Base-by-base conservation (phyloP, 371 early-diverging fungal species). In the Saksenaea vasiformis region DNA sequence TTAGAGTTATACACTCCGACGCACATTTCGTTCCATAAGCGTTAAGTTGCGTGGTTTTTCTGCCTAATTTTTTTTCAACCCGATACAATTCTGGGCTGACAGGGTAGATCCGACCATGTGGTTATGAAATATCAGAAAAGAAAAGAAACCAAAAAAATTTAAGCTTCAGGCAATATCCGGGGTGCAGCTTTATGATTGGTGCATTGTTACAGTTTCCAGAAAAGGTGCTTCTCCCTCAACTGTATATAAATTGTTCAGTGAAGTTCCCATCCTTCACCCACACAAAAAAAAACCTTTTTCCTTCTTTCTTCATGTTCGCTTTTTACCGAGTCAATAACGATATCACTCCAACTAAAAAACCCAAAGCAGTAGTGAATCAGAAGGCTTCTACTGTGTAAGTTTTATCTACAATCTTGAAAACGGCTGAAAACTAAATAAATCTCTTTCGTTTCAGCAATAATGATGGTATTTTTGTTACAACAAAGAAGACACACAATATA, bases 381-480 rank as follows among this genome's bases (percentile, higher is more conserved):
- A 56, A 39, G 7, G 24, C 57, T 13, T 66, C 67, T 7, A 26
- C 56, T n/a, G 43, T 66, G 67, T 66, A 66, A 35, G 61, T 14
- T n/a, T 34, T 19, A 19, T 24, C 34, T n/a, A n/a, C n/a, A n/a
- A n/a, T n/a, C n/a, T n/a, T n/a, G n/a, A n/a, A n/a, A n/a, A n/a
- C n/a, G n/a, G n/a, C n/a, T n/a, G n/a, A n/a, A 28, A 22, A 17
- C 17, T 13, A 13, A 34, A 38, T 26, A 35, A 44, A 4, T 13
- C 14, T 5, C 47, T 17, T 15, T 3, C 15, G 1, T 26, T 37
- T 17, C 24, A 64, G 62, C 15, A 56, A 60, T 14, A 57, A 67
- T 41, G 54, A 61, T 41, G 67, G 67, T 11, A n/a, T 58, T 17
- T 61, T 65, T 47, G 56, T 36, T 41, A 26, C 17, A 27, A 10